Base-by-base conservation (phyloP, 2,329 filamentous ascomycete genomes). In the Neonectria ditissima region DNA sequence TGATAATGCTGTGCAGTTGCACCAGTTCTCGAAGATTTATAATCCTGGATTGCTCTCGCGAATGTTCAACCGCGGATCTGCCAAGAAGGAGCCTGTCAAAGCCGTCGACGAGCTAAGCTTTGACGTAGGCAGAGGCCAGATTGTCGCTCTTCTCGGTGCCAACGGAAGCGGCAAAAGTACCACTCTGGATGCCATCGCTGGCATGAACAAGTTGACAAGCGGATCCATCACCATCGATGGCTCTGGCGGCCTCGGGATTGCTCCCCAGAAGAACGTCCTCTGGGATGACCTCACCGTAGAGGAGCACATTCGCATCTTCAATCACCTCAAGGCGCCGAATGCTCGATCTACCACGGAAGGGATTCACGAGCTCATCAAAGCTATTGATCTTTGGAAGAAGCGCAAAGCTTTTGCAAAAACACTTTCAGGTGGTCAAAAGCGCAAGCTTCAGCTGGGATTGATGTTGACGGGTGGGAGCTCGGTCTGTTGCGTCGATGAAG, bases 151-250 rank as follows among this genome's bases (percentile, higher is more conserved):
- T 0, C 85, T 97, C 0, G 94, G 94, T 39, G 93, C 94, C 6
- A 97, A 97, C 75, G 94, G 94, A 18, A 93, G 90, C 70, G 94
- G 94, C 37, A 97, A 97, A 77, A 94, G 90, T 57, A 97, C 94
- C 0, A 97, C 94, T 0, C 84, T 97, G 4, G 93, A 97, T 74
- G 91, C 92, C 6, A 94, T 97, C 67, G 92, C 93, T 11, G 94
- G 94, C 3, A 86, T 95, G 54, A 93, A 91, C 70, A 91, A 87
- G 47, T 84, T 95, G 22, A 93, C 92, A 0, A 88, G 86, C 62
- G 94, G 94, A 3, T 84, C 84, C 3, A 96, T 97, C 68, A 87
- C 87, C 24, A 90, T 97, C 48, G 90, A 94, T 68, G 90, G 90
- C 1, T 90, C 88, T 10, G 92, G 92, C 10, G 93, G 92, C 0